Conservation (phyloP, 2,329 filamentous ascomycete genomes). For the Alternaria brassicicola region DNA sequence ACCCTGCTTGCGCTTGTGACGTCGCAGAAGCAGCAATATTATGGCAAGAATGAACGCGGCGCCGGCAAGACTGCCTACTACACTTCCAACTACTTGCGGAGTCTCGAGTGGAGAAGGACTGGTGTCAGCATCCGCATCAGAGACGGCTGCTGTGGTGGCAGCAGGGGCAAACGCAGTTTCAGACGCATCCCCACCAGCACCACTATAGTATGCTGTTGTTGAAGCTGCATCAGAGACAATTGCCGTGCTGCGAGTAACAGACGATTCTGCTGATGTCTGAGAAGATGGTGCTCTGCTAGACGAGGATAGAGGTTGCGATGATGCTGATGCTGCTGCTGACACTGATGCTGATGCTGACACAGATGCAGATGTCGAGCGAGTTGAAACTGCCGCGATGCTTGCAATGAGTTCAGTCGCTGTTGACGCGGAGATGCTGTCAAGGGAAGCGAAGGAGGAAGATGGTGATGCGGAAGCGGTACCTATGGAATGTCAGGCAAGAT, state of each 20-base stretch:
- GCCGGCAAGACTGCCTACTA: conserved; percentile 67
- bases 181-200: conserved; percentile 21
- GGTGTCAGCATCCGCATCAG: conserved; percentile 12
- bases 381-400: conserved; percentile 5
- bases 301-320: conserved; percentile 14
- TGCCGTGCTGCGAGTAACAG: conserved; percentile 14
- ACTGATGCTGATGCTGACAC: conserved; percentile 10
- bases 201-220: conserved; percentile 17
- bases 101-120: conserved; percentile 50
- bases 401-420: conserved; percentile 1
- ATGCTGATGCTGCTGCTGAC: conserved; percentile 9
- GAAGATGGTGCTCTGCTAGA: conserved; percentile 19
- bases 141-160: conserved; percentile 17
- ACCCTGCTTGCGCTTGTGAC: conserved; percentile 53
- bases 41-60: conserved; percentile 58
- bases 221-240: conserved; percentile 16
- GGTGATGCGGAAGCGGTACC: not conserved
- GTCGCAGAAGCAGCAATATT: conserved; percentile 59
- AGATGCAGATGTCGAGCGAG: conserved; percentile 17
- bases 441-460: conserved; percentile 2
- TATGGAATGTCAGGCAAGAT: conserved; percentile 6
- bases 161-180: conserved; percentile 24
- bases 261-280: conserved; percentile 17
- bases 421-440: conserved; percentile 9
- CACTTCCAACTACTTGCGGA: conserved; percentile 64